Evolutionary conservation across 192 early-diverging fungal species (phyloP), one percentile per base, ranked within the genome.

Genomic region (Rhizophagus sp.): DNA sequence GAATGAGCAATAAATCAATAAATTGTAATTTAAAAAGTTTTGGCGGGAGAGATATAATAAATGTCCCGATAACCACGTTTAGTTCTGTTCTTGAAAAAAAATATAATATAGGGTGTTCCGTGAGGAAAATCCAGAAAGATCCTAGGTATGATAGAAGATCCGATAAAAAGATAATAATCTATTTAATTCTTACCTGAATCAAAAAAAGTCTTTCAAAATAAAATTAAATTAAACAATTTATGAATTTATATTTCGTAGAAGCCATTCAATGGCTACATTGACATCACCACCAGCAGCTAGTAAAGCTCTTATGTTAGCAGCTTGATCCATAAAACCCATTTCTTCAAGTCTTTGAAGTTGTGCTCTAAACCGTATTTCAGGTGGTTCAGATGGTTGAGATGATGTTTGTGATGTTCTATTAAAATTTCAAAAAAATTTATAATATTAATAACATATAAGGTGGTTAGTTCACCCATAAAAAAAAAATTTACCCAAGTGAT

Each of bases 311-410:
- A 99, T 86, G 85, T 99, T 99, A 76, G 92, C 90, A 25, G 87
- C 86, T 41, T 90, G 91, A 84, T 97, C 94, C 71, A 87, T 85
- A 81, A 99, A 99, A 25, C 97, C 97, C 97, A 99, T 99, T 75
- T 98, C 96, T 78, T 95, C 91, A 49, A 99, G 83, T 75, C 92
- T 92, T 17, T 84, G 88, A 49, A 96, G 84, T 86, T 94, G 88
- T 63, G 85, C 79, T 70, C 85, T 87, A 83, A 92, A 95, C 52
- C 89, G 89, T 75, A 81, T 77, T 85, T 91, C 88, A 81, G 91
- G 84, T 39, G 90, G 83, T 73, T 88, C 82, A 49, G 82, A 66
- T 15, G 75, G 68, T 81, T 81, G 82, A 50, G 47, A 49, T 27
- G 76, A 12, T 49, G 24, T 27, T 68, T 25, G 36, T 68, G 64